Base-by-base conservation (phyloP, 768 basidiomycete genomes). In the Sarcodon aspratus region DNA sequence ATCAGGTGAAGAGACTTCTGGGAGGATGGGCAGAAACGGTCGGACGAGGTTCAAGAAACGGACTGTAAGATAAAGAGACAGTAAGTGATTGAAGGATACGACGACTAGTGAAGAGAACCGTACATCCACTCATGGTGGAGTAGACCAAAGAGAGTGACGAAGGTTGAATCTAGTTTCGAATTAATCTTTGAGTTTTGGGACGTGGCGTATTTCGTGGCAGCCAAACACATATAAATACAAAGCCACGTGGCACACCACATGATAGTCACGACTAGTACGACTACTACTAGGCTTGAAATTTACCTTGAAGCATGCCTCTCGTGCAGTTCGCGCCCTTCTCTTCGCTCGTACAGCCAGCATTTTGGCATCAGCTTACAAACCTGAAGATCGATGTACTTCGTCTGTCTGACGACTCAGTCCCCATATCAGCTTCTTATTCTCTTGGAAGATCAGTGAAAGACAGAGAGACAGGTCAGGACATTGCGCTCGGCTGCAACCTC, bases 41-140 rank as follows among this genome's bases (percentile, higher is more conserved):
- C 93, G 83, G 71, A 96, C 94, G 62, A 95, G 90, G 72, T 95
- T 94, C 61, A 97, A 75, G 72, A 96, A 95, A 71, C 93, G 89
- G 70, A 95, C 93, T 95, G 58, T 21, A 31, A 9, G 31, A 38
- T 9, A 35, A 49, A 34, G 47, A 7, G 47, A 7, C 17, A 15
- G 51, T 54, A 15, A 54, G 48, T n/a, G 37, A 7, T 35, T 7
- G 11, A 18, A 13, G 36, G 40, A 5, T 34, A 45, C 12, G 21
- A 9, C 8, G n/a, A 27, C 36, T 27, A 49, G 47, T 52, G 1
- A 7, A 32, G 10, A 36, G 44, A 46, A 40, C 79, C 83, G 56
- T 69, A 84, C 85, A 87, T 57, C 84, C 84, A 75, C 85, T 86
- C 85, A 88, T 87, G 64, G 63, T 76, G 64, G 63, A 36, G 51